These are phyloP conservation scores for Coemansia reversa DNA, from an alignment of 192 early-diverging fungal species.

Conservation along the genomic window DNA sequence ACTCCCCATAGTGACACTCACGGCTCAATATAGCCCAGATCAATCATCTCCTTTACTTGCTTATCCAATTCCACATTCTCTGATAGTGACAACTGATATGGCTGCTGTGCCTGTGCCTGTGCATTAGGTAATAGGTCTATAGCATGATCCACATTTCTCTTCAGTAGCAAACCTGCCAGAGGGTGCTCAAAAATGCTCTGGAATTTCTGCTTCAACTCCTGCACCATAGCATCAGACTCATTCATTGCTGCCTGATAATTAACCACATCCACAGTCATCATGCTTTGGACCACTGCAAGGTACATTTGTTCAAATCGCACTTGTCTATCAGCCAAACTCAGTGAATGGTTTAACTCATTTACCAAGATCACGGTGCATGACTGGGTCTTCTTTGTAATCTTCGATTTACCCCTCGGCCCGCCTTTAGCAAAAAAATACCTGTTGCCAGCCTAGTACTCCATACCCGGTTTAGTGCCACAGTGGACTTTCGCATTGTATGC, in stretches of 20 bases:
- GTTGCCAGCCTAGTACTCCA: not conserved
- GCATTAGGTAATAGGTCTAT: too few relatives aligned
- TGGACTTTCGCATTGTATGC: not conserved
- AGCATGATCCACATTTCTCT: too few relatives aligned
- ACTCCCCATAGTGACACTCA: too few relatives aligned
- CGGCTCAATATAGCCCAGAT: too few relatives aligned
- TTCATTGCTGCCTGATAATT: too few relatives aligned
- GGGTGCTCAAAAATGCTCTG: slow-evolving; percentile 1
- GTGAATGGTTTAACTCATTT: not conserved
- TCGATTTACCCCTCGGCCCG: too few relatives aligned
- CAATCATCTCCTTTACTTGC: too few relatives aligned
- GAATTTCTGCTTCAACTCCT: not conserved
- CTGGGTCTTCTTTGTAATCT: not conserved
- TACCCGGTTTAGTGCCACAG: not conserved
- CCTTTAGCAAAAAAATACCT: not conserved
- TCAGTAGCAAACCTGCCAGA: not conserved
- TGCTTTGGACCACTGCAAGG: not conserved
- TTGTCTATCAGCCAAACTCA: too few relatives aligned
- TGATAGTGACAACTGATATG: too few relatives aligned
- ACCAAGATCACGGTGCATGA: not conserved
- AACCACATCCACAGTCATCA: not conserved
- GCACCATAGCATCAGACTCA: not conserved
- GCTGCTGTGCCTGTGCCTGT: too few relatives aligned
- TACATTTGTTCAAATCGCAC: too few relatives aligned
- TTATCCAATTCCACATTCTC: too few relatives aligned